Evolutionary conservation across 2,329 filamentous ascomycete genomes (phyloP).

Genomic region (Trichocomaceae sp.): DNA sequence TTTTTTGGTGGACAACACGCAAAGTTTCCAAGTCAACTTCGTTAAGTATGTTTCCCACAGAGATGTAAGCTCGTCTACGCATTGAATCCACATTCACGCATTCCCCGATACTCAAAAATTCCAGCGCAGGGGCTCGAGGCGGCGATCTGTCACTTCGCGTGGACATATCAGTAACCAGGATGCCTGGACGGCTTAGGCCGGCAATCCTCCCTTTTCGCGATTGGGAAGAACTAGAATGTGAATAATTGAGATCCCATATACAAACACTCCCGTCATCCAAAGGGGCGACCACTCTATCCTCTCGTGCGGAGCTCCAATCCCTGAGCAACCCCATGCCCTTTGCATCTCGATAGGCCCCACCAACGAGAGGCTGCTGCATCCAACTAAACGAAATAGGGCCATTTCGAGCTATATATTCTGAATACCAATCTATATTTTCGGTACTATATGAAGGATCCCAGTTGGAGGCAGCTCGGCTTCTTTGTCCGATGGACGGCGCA

Average conservation of each 20-base stretch:
- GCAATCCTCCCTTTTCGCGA: constrained; percentile 52
- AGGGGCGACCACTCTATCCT: constrained; percentile 63
- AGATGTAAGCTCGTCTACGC: constrained; percentile 66
- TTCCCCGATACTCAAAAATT: constrained; percentile 57
- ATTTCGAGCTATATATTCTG: constrained; percentile 79
- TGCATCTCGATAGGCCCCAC: constrained; percentile 48
- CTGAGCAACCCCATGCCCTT: constrained; percentile 66
- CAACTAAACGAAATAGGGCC: constrained; percentile 68
- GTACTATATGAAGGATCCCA: constrained; percentile 73
- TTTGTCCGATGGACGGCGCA: constrained; percentile 21
- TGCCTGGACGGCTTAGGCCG: constrained; percentile 57
- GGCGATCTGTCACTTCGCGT: constrained; percentile 43
- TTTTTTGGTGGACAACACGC: constrained; percentile 59
- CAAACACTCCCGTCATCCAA: constrained; percentile 83
- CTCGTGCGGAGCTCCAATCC: constrained; percentile 46
- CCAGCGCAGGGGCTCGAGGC: constrained; percentile 22
- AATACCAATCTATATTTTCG: constrained; percentile 76
- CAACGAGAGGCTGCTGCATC: constrained; percentile 56
- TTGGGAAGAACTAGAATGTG: constrained; percentile 23
- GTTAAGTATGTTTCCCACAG: constrained; percentile 67
- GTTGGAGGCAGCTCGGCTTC: constrained; percentile 48
- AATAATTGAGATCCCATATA: constrained; percentile 66
- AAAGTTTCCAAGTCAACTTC: constrained; percentile 76
- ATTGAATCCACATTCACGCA: constrained; percentile 72
- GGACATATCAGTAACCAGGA: constrained; percentile 65